phyloP scores from a whole-genome alignment of 148 eudicot genomes.

The Silene uniflora region DNA sequence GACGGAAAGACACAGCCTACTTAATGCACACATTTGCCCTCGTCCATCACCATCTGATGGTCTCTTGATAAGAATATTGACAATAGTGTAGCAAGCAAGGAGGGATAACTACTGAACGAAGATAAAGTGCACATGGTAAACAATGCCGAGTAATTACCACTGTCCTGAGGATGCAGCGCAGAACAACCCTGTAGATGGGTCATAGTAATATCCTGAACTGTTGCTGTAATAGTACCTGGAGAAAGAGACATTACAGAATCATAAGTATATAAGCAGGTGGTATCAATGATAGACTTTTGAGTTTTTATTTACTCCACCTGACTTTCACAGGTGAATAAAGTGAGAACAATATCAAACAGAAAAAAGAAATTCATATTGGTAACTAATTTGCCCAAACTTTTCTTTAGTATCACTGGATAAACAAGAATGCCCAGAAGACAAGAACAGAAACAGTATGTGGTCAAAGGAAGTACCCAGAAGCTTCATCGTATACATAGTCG shows the following conservation, averaged over 20 bases:
- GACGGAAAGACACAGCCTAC: neutral
- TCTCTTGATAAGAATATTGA: constrained; percentile 1
- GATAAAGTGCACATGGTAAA: neutral
- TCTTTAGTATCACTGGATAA: neutral
- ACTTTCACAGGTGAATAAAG: neutral
- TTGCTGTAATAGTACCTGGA: constrained; percentile 93
- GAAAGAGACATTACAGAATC: constrained; percentile 7
- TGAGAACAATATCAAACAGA: neutral
- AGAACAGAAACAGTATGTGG: constrained; percentile 8
- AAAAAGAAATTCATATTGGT: neutral
- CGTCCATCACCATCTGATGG: neutral
- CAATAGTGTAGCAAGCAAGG: neutral
- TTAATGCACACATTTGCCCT: neutral
- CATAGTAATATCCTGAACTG: constrained; percentile 87
- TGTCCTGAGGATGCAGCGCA: constrained; percentile 74
- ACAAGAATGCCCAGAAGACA: constrained; percentile 2
- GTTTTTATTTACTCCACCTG: neutral
- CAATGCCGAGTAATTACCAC: constrained; percentile 42
- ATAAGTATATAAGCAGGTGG: neutral
- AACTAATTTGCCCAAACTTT: neutral
- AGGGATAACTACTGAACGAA: neutral
- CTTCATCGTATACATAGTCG: constrained; percentile 75
- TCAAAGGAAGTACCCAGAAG: constrained; percentile 62
- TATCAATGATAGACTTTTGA: neutral
- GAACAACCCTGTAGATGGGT: constrained; percentile 66